Conservation (phyloP, 331 rosid genomes). For the Quercus lobata region DNA sequence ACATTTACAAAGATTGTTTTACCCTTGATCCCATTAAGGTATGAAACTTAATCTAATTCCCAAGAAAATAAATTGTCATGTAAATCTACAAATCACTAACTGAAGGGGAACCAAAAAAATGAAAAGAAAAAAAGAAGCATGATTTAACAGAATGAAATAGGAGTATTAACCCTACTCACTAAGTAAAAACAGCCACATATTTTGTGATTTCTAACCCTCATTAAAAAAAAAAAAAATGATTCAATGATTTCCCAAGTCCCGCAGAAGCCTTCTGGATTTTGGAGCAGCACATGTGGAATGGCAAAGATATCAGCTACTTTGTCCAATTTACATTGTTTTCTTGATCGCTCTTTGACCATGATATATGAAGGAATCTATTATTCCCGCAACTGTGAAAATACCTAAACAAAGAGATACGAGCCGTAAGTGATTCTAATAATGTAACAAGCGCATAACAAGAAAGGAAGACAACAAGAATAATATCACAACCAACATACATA, state of each 20-base stretch:
- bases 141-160: neutral
- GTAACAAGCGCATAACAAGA: too few relatives aligned
- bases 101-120: neutral
- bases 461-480: neutral
- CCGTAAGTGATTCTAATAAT: too few relatives aligned
- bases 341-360: conserved; percentile 68
- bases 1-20: neutral
- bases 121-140: neutral
- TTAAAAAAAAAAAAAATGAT: neutral
- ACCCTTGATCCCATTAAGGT: neutral
- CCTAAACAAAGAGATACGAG: conserved; percentile 31
- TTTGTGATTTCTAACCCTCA: neutral
- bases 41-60: neutral
- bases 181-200: neutral
- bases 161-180: conserved; percentile 12
- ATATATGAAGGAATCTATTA: conserved; percentile 71
- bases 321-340: conserved; percentile 70
- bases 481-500: neutral
- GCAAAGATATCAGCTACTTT: conserved; percentile 30
- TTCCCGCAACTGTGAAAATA: conserved; percentile 77
- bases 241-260: conserved; percentile 2
- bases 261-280: conserved; percentile 10
- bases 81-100: neutral
- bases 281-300: neutral
- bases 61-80: neutral